Evolutionary conservation across 306 rosid genomes (phyloP).

Genomic region (Canavalia gladiata): DNA sequence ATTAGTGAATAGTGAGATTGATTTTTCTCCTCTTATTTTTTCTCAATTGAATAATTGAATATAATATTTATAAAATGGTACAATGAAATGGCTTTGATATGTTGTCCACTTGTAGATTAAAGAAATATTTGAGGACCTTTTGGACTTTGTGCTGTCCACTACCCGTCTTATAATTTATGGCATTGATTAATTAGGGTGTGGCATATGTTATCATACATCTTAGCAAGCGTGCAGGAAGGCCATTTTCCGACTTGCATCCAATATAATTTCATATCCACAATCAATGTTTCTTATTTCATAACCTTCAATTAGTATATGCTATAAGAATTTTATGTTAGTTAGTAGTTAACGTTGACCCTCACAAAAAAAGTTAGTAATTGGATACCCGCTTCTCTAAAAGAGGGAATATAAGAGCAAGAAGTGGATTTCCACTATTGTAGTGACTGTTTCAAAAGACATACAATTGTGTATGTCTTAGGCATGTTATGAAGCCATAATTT

Average conservation of each 20-base stretch:
- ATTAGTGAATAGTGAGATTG: conserved; percentile 39
- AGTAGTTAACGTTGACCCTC: conserved; percentile 21
- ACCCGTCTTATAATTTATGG: conserved; percentile 17
- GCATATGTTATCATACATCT: conserved; percentile 48
- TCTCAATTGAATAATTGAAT: not conserved
- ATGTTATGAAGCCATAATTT: conserved; percentile 66
- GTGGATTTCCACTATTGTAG: conserved; percentile 42
- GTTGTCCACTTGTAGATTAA: conserved; percentile 42
- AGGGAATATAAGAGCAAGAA: conserved; percentile 3
- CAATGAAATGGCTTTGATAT: conserved; percentile 31
- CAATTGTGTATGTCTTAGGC: conserved; percentile 63
- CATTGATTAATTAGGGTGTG: conserved; percentile 51
- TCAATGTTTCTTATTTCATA: conserved; percentile 44
- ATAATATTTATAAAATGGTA: conserved; percentile 19
- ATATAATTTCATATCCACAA: conserved; percentile 40
- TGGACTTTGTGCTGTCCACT: conserved; percentile 51
- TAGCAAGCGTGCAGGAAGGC: conserved; percentile 50
- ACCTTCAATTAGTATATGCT: conserved; percentile 3
- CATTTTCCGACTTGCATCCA: conserved; percentile 44
- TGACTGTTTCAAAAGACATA: conserved; percentile 40
- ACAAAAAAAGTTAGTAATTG: no score
- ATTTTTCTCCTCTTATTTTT: conserved; percentile 21
- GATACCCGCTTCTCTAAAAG: conserved; percentile 20
- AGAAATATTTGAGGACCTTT: conserved; percentile 42
- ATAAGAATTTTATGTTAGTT: conserved; percentile 23